Base-by-base conservation (phyloP, 78 protist species). In the Chrysochromulina tobinii region DNA sequence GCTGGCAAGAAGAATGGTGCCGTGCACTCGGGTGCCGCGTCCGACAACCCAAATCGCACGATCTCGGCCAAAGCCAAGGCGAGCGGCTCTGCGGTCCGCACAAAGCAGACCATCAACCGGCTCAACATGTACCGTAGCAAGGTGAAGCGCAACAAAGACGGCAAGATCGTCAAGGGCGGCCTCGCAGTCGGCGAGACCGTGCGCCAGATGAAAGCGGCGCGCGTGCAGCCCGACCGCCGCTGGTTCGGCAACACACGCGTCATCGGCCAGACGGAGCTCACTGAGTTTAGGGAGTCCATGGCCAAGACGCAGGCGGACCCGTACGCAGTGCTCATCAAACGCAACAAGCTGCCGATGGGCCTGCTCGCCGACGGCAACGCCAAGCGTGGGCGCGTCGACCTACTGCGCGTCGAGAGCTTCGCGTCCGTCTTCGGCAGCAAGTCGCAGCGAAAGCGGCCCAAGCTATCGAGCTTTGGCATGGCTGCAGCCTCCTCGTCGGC, bases 201-300 rank as follows among this genome's bases (percentile, higher is more conserved):
- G 89, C 23, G 5, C 7, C 53, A 58, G 14, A 64, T 61, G 79
- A 21, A 8, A 18, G 58, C 68, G 27, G 94, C 87, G 53, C 88
- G 94, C 27, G 61, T 93, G 18, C 53, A 48, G 27, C 92, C 94
- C 2, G 84, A 72, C 61, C 21, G 92, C 15, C 57, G 81, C 51
- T 93, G 94, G 94, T 93, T 89, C 72, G 94, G 89, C 88, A 93
- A 93, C 53, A 93, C 90, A 14, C 69, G 89, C 57, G 89, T 73
- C 38, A 68, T 93, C 50, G 92, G 86, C 3, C 94, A 93, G 88
- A 2, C 0, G 23, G 79, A 89, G 51, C 64, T 93, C 21, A 21
- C 23, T 14, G 69, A 61, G 20, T 61, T 89, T 51, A 54, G 92
- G 25, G 81, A 88, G 85, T 51, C 51, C 25, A 15, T 75, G 51